Evolutionary conservation across 352 stramenopile genomes (phyloP).

Genomic region (Pythium phragmiticola): DNA sequence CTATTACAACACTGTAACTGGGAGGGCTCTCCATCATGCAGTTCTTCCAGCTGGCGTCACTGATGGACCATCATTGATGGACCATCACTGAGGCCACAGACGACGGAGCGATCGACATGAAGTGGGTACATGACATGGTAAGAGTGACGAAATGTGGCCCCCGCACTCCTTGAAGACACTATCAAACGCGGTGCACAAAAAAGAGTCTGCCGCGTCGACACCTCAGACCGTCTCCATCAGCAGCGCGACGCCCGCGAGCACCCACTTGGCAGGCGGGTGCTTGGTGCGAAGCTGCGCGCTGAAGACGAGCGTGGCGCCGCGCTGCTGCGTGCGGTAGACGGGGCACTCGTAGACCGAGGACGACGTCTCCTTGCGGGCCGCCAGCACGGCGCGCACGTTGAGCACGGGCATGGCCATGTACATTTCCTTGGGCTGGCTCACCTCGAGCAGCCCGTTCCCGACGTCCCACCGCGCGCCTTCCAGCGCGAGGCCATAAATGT

Average conservation of each 20-base stretch:
- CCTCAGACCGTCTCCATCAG: conserved; percentile 85
- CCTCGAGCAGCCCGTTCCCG: conserved; percentile 74
- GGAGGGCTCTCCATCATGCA: too few species aligned
- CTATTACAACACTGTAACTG: too few species aligned
- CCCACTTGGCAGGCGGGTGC: conserved; percentile 84
- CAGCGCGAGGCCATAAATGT: conserved; percentile 86
- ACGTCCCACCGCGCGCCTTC: conserved; percentile 91
- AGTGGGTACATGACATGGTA: too few species aligned
- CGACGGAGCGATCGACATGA: too few species aligned
- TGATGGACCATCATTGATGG: too few species aligned
- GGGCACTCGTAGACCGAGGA: conserved; percentile 74
- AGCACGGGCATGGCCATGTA: conserved; percentile 91
- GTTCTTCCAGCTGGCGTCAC: too few species aligned
- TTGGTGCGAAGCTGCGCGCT: conserved; percentile 87
- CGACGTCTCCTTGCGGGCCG: conserved; percentile 37
- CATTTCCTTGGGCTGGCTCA: conserved; percentile 88
- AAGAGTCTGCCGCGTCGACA: too few species aligned
- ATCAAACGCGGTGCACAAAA: too few species aligned
- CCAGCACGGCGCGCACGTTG: conserved; percentile 77
- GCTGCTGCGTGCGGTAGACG: conserved; percentile 91
- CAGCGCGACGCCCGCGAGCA: conserved; percentile 87
- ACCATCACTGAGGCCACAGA: too few species aligned
- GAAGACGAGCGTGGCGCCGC: conserved; percentile 90
- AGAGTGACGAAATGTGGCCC: too few species aligned
- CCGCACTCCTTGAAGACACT: too few species aligned